Conservation (phyloP, 441 rosid genomes). For the Populus hybrid region DNA sequence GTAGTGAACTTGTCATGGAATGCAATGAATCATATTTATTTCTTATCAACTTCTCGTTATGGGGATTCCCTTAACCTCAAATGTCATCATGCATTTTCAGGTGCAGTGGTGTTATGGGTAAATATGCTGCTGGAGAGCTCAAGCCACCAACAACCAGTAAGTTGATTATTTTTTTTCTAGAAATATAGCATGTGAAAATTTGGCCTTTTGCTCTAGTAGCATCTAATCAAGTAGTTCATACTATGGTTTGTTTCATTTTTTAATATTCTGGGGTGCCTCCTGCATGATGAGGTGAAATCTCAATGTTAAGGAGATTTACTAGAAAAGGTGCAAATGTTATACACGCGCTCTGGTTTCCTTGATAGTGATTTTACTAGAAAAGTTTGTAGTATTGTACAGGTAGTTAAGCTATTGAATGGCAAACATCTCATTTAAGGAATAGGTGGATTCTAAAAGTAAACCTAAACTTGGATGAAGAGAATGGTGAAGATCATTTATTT, state of each 20-base stretch:
- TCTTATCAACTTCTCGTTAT: not conserved
- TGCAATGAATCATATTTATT: not conserved
- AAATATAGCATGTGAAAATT: not conserved
- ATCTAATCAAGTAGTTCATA: not conserved
- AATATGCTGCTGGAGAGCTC: constrained; percentile 96
- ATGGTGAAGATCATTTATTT: not conserved
- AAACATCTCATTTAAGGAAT: not conserved
- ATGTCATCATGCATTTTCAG: constrained; percentile 32
- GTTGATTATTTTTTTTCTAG: constrained; percentile 22
- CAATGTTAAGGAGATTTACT: not conserved
- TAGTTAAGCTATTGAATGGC: not conserved
- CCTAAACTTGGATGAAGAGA: not conserved
- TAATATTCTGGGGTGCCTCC: not conserved
- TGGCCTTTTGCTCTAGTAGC: not conserved
- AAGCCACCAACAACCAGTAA: constrained; percentile 92
- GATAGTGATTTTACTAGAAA: not conserved
- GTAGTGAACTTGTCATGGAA: not conserved
- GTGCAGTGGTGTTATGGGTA: constrained; percentile 99
- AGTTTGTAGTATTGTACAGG: not conserved
- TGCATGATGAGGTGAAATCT: not conserved
- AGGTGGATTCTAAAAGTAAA: not conserved
- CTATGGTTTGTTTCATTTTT: constrained; percentile 2
- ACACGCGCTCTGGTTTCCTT: not conserved
- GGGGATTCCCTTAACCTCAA: not conserved
- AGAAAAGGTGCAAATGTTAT: not conserved